phyloP scores from a whole-genome alignment of 495 filamentous ascomycete genomes.

The Aspergillus kassunensis region DNA sequence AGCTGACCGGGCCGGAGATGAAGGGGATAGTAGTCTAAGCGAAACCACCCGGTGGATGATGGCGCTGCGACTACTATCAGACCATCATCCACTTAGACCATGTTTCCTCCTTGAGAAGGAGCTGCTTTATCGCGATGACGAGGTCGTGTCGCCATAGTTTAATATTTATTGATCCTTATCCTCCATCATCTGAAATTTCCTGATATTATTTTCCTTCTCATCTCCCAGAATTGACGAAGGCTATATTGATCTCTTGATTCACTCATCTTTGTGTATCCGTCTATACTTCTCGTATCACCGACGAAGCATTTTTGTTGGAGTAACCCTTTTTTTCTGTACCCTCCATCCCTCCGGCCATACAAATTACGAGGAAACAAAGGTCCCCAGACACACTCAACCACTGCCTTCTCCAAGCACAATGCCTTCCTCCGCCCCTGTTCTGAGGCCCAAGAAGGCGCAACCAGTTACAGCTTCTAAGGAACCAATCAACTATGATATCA shows the following conservation, averaged over 20 bases:
- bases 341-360: background rate
- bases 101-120: constrained; percentile 11
- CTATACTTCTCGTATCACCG: constrained; percentile 9
- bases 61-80: constrained; percentile 21
- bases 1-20: constrained; percentile 22
- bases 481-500: constrained; percentile 54
- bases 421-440: constrained; percentile 37
- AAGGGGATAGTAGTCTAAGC: constrained; percentile 27
- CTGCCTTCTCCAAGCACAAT: constrained; percentile 18
- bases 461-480: constrained; percentile 27
- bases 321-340: background rate
- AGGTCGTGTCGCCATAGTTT: constrained; percentile 9
- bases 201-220: constrained; percentile 9
- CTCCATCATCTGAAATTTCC: constrained; percentile 3
- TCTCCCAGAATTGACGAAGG: constrained; percentile 1
- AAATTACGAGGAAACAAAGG: background rate
- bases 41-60: constrained; percentile 19
- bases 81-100: constrained; percentile 17
- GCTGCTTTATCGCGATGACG: constrained; percentile 14
- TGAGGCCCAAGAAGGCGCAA: constrained; percentile 31
- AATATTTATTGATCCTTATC: constrained; percentile 16
- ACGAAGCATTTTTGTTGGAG: constrained; percentile 1
- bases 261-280: background rate
- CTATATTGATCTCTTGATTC: background rate
- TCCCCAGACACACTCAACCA: background rate